Evolutionary conservation across 352 stramenopile species (phyloP), one percentile per base, ranked within the genome.

Genomic region (Peronospora tabacina): DNA sequence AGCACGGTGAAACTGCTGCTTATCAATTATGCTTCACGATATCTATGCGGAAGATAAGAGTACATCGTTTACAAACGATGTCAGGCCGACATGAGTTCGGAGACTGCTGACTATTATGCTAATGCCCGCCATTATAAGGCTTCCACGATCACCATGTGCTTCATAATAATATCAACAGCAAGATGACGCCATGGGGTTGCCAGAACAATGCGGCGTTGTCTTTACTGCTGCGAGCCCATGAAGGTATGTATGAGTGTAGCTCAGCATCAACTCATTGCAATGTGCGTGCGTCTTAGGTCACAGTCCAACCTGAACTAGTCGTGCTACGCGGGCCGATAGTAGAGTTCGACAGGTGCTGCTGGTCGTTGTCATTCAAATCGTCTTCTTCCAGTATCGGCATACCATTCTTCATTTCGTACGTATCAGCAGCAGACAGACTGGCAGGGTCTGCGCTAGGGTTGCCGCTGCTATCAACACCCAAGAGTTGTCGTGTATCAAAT

Each of bases 321-420:
- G 63, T 72, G 32, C 68, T 75, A 35, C 68, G 65, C 10, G 58
- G 67, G 34, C 73, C 65, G 17, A 60, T 37, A 16, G 44, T 49
- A 24, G 39, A 53, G 38, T 37, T 58, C 7, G 44, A 54, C 38
- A 40, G 44, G 12, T 60, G 49, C 13, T 64, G 50, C 11, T 45
- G 52, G 16, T 44, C 47, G 38, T 57, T 44, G 4, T 63, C 52
- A 22, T 75, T 68, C 6, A 68, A 35, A 38, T 62, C 55, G 43
- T 81, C 73, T 30, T 87, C 77, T 48, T 88, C 77, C 40, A 86
- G 60, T 44, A 88, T 85, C 2, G 74, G 70, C 58, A 85, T 75
- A 16, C 63, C 60, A 9, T 52, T 61, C 5, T 60, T 34, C 24
- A 88, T 63, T 52, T 87, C 58, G 30, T 78, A 87, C 19, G 74